Percentiles rank a stretch among this genome's conserved stretches.
Conservation (phyloP, 2,329 filamentous ascomycete species). For the Aureobasidium sp. region DNA sequence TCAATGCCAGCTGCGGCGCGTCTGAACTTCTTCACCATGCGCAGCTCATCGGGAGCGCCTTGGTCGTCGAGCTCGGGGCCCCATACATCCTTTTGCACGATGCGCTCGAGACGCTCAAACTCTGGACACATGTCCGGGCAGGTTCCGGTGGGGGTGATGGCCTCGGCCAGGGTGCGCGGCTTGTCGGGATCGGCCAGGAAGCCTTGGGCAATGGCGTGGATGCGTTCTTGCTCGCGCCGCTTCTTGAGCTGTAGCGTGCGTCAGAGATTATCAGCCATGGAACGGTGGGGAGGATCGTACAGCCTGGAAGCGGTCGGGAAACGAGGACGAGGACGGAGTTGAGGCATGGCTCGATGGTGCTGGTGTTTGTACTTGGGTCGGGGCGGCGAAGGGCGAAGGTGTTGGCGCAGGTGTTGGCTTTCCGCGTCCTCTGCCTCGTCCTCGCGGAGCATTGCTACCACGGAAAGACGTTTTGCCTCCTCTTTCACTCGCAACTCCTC, state of each 20-base stretch:
- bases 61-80: constrained; percentile 40
- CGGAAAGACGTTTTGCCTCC: not conserved
- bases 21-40: constrained; percentile 57
- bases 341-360: constrained; percentile 1
- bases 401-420: constrained; percentile 4
- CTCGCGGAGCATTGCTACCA: not conserved
- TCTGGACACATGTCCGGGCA: constrained; percentile 58
- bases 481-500: not conserved
- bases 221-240: constrained; percentile 40
- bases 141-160: constrained; percentile 52
- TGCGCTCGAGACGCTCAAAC: constrained; percentile 52
- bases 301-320: constrained; percentile 7
- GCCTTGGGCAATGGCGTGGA: constrained; percentile 43
- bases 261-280: constrained; percentile 2
- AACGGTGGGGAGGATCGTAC: constrained; percentile 1
- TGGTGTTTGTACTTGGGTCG: not conserved
- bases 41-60: constrained; percentile 34
- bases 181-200: constrained; percentile 52
- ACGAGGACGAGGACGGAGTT: not conserved
- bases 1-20: constrained; percentile 55
- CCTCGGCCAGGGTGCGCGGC: constrained; percentile 49
- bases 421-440: constrained; percentile 1
- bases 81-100: constrained; percentile 54
- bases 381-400: constrained; percentile 1
- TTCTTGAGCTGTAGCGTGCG: constrained; percentile 33